Percentiles rank a stretch among this genome's conserved stretches.
These are phyloP conservation scores for Phytophthora fragariaefolia DNA, from an alignment of 352 stramenopile species.

Conservation along the genomic window DNA sequence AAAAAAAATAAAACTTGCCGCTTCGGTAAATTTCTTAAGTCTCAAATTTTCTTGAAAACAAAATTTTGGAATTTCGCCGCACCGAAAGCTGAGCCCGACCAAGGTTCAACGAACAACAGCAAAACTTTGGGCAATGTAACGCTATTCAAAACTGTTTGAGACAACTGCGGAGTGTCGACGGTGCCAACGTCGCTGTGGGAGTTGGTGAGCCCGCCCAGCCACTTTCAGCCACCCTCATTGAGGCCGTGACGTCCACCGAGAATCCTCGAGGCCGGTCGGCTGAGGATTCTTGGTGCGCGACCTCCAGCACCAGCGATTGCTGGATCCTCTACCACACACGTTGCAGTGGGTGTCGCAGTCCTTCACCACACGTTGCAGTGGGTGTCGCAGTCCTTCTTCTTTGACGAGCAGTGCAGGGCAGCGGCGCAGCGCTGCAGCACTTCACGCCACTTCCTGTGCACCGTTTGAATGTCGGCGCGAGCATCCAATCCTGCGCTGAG, in stretches of 20 bases:
- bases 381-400: no score
- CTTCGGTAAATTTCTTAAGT: no score
- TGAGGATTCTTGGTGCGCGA: constrained; percentile 21
- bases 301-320: constrained; percentile 13
- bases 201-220: no score
- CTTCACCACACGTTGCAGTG: constrained; percentile 8
- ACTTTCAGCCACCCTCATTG: no score
- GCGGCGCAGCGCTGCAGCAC: constrained; percentile 10
- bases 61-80: no score
- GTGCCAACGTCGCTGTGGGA: no score
- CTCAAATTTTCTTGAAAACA: no score
- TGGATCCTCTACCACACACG: constrained; percentile 8
- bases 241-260: constrained; percentile 19
- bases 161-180: not conserved
- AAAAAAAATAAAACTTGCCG: no score
- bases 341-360: constrained; percentile 5
- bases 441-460: not conserved
- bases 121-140: constrained; percentile 2
- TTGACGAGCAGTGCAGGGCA: no score
- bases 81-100: not conserved
- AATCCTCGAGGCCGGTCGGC: constrained; percentile 3
- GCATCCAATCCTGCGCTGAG: constrained; percentile 1
- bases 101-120: constrained; percentile 20
- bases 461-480: no score
- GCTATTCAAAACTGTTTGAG: not conserved